Evolutionary conservation across 495 filamentous ascomycete genomes (phyloP).

Genomic region (Aspergillus asperescens): DNA sequence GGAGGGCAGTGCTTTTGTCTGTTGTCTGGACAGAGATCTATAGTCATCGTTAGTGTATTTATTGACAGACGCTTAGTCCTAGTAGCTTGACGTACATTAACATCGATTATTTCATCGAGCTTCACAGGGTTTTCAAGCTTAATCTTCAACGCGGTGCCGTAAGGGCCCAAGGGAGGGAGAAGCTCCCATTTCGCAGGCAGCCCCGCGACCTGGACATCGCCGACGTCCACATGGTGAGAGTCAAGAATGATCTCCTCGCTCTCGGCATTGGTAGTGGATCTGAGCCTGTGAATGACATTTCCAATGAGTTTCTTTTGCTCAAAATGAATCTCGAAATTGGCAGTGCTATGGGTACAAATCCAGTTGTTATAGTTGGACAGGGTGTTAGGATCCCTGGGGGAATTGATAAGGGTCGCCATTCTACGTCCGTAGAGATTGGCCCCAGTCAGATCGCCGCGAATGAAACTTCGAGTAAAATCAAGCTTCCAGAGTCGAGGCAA

Average conservation of each 20-base stretch:
- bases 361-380: slow-evolving; percentile 86
- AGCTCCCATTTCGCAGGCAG: slow-evolving; percentile 60
- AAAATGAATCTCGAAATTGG: slow-evolving; percentile 78
- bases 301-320: slow-evolving; percentile 66
- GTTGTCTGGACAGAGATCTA: slow-evolving; percentile 65
- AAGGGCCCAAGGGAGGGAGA: slow-evolving; percentile 62
- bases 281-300: slow-evolving; percentile 66
- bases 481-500: slow-evolving; percentile 2
- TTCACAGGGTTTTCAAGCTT: slow-evolving; percentile 56
- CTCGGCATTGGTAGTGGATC: slow-evolving; percentile 61
- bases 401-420: slow-evolving; percentile 48
- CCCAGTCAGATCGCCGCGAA: background rate
- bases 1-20: slow-evolving; percentile 79
- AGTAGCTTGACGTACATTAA: slow-evolving; percentile 44
- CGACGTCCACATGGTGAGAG: slow-evolving; percentile 72
- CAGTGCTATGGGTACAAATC: slow-evolving; percentile 71
- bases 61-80: background rate
- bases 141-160: slow-evolving; percentile 75
- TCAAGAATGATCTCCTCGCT: slow-evolving; percentile 78
- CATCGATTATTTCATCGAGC: slow-evolving; percentile 56
- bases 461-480: background rate
- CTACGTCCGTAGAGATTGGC: slow-evolving; percentile 13
- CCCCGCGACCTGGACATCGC: slow-evolving; percentile 59
- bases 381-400: slow-evolving; percentile 80
- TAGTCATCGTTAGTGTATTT: background rate